Evolutionary conservation across 805 yeast species (phyloP).

Genomic region (Spathaspora girioi): DNA sequence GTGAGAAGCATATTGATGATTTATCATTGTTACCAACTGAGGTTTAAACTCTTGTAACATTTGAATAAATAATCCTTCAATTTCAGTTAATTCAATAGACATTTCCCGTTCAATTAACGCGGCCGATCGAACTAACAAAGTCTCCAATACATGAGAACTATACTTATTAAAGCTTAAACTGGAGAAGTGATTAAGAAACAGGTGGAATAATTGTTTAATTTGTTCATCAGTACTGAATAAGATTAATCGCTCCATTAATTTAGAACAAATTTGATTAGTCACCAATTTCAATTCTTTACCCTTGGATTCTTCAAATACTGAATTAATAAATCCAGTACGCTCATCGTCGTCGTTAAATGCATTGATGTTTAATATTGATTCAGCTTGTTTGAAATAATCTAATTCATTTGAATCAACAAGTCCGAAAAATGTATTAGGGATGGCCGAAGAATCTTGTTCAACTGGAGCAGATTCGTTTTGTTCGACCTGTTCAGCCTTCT

Average conservation of each 20-base stretch:
- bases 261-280: conserved; percentile 93
- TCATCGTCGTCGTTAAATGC: conserved; percentile 77
- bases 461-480: neutral
- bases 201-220: conserved; percentile 58
- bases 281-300: conserved; percentile 91
- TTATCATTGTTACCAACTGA: conserved; percentile 53
- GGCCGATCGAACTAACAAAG: conserved; percentile 72
- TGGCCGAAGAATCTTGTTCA: conserved; percentile 2
- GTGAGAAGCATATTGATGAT: conserved; percentile 85
- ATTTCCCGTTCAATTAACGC: conserved; percentile 73
- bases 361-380: conserved; percentile 75
- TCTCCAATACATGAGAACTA: conserved; percentile 90
- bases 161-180: conserved; percentile 81
- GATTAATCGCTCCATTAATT: conserved; percentile 84
- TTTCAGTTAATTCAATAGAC: conserved; percentile 42
- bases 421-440: conserved; percentile 66
- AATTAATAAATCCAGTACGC: conserved; percentile 61
- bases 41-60: conserved; percentile 69
- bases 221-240: conserved; percentile 61
- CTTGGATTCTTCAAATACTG: conserved; percentile 78
- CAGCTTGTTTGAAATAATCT: conserved; percentile 92
- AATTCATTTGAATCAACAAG: conserved; percentile 78
- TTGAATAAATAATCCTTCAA: conserved; percentile 63
- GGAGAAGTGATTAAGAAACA: conserved; percentile 72
- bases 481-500: conserved; percentile 7